Conservation (phyloP, 2,329 filamentous ascomycete species). For the Emericellopsis cladophorae region DNA sequence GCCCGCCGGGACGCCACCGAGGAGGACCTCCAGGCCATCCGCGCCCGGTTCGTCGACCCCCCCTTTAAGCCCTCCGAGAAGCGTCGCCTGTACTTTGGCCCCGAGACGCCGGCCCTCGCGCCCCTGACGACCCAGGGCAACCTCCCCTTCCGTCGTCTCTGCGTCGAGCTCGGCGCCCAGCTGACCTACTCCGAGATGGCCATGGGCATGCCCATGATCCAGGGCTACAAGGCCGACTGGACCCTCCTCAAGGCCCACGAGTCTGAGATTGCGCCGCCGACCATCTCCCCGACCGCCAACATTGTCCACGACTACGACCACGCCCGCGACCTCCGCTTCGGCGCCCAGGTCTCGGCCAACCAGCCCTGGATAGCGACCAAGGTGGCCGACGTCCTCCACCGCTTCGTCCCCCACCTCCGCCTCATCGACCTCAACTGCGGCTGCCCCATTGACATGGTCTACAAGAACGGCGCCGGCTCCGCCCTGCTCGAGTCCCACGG, state of each 20-base stretch:
- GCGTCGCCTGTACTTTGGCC: conserved; percentile 82
- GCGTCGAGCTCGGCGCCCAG: conserved; percentile 78
- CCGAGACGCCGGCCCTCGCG: conserved; percentile 85
- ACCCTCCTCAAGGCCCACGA: conserved; percentile 87
- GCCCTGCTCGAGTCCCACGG: conserved; percentile 78
- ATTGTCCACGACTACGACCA: conserved; percentile 63
- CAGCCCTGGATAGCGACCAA: conserved; percentile 87
- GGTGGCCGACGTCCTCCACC: conserved; percentile 68
- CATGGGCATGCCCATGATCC: conserved; percentile 76
- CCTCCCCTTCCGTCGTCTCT: conserved; percentile 83
- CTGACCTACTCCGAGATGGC: conserved; percentile 99
- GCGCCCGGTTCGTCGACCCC: conserved; percentile 72
- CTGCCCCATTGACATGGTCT: conserved; percentile 92
- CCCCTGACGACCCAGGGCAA: conserved; percentile 96
- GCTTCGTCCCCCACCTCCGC: conserved; percentile 68
- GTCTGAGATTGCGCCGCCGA: conserved; percentile 63
- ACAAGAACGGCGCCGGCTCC: conserved; percentile 75
- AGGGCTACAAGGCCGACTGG: conserved; percentile 89
- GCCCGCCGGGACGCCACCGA: conserved; percentile 28
- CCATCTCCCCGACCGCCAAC: conserved; percentile 38
- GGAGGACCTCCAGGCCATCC: conserved; percentile 50
- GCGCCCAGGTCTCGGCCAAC: conserved; percentile 83
- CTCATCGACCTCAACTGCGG: conserved; percentile 95
- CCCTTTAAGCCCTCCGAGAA: conserved; percentile 90
- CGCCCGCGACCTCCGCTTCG: conserved; percentile 73